A percentile compares a stretch with the other conserved stretches of the same genome.
These are phyloP conservation scores for Themeda triandra DNA, from an alignment of 176 grass and related monocot species.

Conservation along the genomic window DNA sequence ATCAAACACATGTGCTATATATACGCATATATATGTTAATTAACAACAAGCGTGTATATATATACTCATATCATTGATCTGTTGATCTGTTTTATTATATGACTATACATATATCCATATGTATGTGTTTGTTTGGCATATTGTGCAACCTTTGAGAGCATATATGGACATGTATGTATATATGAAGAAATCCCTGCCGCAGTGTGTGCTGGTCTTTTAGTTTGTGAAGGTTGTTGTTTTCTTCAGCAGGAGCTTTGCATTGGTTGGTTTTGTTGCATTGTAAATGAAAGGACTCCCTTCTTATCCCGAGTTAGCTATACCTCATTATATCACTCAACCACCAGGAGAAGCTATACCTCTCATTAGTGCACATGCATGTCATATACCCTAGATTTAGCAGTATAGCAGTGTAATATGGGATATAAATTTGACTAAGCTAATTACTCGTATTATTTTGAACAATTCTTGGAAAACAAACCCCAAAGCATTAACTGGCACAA, in stretches of 20 bases:
- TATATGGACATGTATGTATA: neutral
- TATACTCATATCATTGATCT: neutral
- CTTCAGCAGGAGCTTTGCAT: neutral
- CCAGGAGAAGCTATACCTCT: neutral
- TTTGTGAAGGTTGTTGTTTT: neutral
- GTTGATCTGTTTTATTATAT: neutral
- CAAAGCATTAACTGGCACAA: neutral
- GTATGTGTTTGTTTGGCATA: neutral
- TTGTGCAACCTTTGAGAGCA: neutral
- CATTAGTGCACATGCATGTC: too few relatives aligned
- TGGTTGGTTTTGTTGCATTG: neutral
- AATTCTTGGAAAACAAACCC: too few relatives aligned
- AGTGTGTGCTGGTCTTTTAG: neutral
- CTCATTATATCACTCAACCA: neutral
- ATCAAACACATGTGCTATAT: neutral
- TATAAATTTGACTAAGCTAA: too few relatives aligned
- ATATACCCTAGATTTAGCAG: neutral
- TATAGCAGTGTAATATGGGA: neutral
- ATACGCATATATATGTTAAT: neutral
- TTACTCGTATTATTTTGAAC: too few relatives aligned
- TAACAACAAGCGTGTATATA: neutral
- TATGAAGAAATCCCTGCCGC: neutral
- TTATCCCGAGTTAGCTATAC: neutral
- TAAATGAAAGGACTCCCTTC: neutral
- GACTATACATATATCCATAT: neutral